Evolutionary conservation across 495 filamentous ascomycete genomes (phyloP), one percentile per base, ranked within the genome.

Genomic region (Penicillium subrubescens): DNA sequence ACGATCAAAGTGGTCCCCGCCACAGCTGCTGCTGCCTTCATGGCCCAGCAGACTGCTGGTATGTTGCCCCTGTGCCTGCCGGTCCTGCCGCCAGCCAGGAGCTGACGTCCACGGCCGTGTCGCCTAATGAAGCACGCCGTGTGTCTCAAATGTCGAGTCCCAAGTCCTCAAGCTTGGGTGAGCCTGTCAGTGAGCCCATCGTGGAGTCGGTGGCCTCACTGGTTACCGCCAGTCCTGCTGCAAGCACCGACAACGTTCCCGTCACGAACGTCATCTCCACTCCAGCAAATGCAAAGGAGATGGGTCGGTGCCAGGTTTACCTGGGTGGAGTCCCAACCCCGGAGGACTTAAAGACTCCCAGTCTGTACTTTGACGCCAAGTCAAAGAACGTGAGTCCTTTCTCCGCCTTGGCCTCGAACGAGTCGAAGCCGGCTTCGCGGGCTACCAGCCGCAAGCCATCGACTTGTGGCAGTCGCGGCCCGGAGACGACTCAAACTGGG

Each of bases 351-450:
- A 17, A 46, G 21, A 44, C 60, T 17, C 48, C 60, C 37, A 33
- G 51, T 14, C 50, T 55, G 60, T 62, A 60, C 57, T 58, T 55
- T 27, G 57, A 65, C n/a, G 55, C 55, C 23, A 58, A 57, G 25
- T 27, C 51, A 27, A 48, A 67, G 31, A 52, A 52, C 48, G 10
- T 41, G 56, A 51, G 25, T 35, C 25, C 25, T 27, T 37, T 29
- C 44, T 57, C 52, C 35, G n/a, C 35, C 33, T 48, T 55, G 54
- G 44, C 63, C 2, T 21, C 37, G 10, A 25, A n/a, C 2, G 33
- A 41, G 29, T 60, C 59, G 19, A 15, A 60, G 1, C 19, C 35
- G 8, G 44, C 43, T 29, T 46, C 56, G 35, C 56, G 35, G 3
- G 39, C n/a, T n/a, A 19, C 17, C 19, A 33, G 50, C 43, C 43